phyloP scores from a whole-genome alignment of 2,329 filamentous ascomycete species.

The Colletotrichum sp. region DNA sequence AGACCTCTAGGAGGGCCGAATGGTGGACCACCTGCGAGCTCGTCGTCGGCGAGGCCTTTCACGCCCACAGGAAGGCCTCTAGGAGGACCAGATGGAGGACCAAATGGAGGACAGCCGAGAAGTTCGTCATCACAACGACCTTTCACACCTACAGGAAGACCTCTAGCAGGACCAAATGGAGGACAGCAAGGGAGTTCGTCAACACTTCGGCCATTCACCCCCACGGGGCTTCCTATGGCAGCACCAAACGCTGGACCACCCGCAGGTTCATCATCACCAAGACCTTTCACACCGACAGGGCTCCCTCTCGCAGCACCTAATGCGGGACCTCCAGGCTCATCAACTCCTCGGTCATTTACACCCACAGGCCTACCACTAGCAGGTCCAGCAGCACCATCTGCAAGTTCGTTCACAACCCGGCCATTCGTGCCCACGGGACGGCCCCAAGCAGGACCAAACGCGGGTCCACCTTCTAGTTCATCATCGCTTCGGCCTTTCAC shows the following conservation, averaged over 20 bases:
- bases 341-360: background rate
- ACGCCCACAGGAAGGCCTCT: background rate
- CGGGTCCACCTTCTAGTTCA: background rate
- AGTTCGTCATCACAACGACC: background rate
- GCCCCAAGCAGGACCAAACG: background rate
- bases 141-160: background rate
- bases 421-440: background rate
- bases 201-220: background rate
- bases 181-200: background rate
- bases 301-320: background rate
- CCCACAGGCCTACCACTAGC: background rate
- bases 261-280: rapidly evolving
- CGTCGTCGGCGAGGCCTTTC: background rate
- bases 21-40: background rate
- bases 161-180: background rate
- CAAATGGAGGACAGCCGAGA: background rate
- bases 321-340: background rate
- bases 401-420: rapidly evolving
- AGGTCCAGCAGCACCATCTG: background rate
- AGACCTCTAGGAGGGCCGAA: background rate
- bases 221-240: background rate
- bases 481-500: background rate
- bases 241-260: background rate
- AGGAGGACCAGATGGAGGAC: background rate
- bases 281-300: background rate